Base-by-base conservation (phyloP, 208 protist species). In the Leishmania turanica region DNA sequence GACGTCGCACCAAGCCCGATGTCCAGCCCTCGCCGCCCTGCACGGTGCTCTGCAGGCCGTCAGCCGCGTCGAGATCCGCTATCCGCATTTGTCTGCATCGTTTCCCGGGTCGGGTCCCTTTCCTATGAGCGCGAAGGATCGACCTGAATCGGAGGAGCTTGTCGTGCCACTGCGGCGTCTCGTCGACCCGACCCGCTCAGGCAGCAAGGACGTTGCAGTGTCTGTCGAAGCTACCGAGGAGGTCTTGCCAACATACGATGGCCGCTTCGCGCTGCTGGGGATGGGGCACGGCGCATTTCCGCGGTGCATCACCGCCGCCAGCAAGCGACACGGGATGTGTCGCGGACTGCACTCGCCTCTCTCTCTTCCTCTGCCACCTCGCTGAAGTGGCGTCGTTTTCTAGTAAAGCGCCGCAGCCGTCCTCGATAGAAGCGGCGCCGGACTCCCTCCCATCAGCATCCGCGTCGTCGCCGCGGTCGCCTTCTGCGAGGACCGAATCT, bases 1-100 rank as follows among this genome's bases (percentile, higher is more conserved):
- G 24, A 24, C 58, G 62, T 11, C 77, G 21, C 56, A 62, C n/a
- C 65, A 69, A 45, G 54, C 73, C 21, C 24, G 68, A 40, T 72
- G 70, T 47, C 73, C n/a, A 13, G 83, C 79, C 13, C 79, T 90
- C 4, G 60, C 71, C 0, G 40, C 64, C 3, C n/a, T 89, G 58
- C 83, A 78, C 54, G n/a, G 0, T 3, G 47, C 68, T 4, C 72
- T 88, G 17, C 56, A 65, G 34, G 60, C 71, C 2, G 62, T 87
- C 8, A 75, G 82, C 15, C 83, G 82, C 31, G 45, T 84, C 13
- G 45, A 83, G 75, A 31, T 53, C 19, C 53, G 37, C 53, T 15
- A 76, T 58, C 58, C 27, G 3, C 53, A 51, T 24, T 49, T 42
- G n/a, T 2, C 27, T n/a, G 49, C 34, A 7, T 34, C 74, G 8